These are phyloP conservation scores for Ascochyta lentis DNA, from an alignment of 2,329 filamentous ascomycete species.

Conservation along the genomic window DNA sequence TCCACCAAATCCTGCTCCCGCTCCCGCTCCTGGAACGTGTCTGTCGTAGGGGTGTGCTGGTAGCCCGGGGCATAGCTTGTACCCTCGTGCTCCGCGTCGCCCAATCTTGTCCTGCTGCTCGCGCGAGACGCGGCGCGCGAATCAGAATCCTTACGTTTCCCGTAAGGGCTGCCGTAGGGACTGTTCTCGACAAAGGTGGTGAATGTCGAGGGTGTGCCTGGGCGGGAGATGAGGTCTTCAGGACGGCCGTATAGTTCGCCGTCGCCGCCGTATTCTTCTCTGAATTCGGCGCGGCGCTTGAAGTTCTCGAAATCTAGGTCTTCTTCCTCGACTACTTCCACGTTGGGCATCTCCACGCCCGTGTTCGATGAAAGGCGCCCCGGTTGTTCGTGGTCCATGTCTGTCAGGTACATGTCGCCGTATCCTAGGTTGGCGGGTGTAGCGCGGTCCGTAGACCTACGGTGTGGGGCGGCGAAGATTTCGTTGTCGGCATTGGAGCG, in stretches of 20 bases:
- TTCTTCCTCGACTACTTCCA: conserved; percentile 85
- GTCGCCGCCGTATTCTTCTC: conserved; percentile 78
- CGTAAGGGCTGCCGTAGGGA: conserved; percentile 19
- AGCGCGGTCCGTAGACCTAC: conserved; percentile 39
- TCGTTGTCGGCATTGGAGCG: conserved; percentile 66
- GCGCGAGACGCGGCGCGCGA: conserved; percentile 18
- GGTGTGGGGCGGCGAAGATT: conserved; percentile 37
- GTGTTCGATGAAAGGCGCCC: conserved; percentile 53
- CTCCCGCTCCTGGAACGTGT: conserved; percentile 17
- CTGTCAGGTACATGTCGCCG: conserved; percentile 79
- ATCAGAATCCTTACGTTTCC: conserved; percentile 7
- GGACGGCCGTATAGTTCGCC: conserved; percentile 65
- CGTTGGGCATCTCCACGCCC: conserved; percentile 57
- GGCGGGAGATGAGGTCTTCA: conserved; percentile 60
- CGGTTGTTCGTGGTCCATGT: conserved; percentile 69
- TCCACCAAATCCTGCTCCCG: conserved; percentile 25
- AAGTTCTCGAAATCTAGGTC: conserved; percentile 89
- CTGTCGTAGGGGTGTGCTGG: conserved; percentile 27
- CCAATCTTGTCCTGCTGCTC: conserved; percentile 32
- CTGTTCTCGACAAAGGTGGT: conserved; percentile 33
- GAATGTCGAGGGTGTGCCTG: conserved; percentile 41
- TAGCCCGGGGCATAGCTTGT: conserved; percentile 37
- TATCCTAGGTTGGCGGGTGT: conserved; percentile 67
- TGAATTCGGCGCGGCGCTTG: conserved; percentile 88
- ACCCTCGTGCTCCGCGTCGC: conserved; percentile 27